Evolutionary conservation across 208 protist genomes (phyloP), one percentile per base, ranked within the genome.

Genomic region (Leishmania amazonensis): DNA sequence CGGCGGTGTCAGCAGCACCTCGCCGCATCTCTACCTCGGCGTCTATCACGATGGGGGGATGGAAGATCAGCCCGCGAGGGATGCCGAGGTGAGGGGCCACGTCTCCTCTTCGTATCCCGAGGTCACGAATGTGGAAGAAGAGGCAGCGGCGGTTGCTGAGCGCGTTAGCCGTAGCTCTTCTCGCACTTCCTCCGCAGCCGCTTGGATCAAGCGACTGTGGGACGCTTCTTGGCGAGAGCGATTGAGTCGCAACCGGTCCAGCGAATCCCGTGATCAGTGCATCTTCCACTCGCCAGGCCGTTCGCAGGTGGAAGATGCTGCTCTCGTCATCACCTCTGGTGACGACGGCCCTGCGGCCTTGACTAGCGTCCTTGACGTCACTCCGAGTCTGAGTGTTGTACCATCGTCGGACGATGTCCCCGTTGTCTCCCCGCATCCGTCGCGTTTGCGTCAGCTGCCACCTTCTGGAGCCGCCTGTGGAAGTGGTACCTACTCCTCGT

Each of bases 141-240:
- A 53, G 24, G 73, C 73, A 4, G 51, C 21, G 31, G 73, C 51
- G 31, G 73, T 64, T 19, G 2, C 3, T 35, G 73, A 64, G 3
- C 31, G 40, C 47, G 17, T 9, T 24, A 11, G 17, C 51, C 38
- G 57, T 31, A 15, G 28, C 75, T 1, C 35, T 42, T 76, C 57
- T 21, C 70, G 60, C 58, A 24, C 54, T 19, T 78, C 75, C 38
- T 64, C 76, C 19, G 72, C 81, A 19, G 54, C 28, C 57, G 17
- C 60, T 73, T 85, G 81, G 81, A 78, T 85, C 21, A 62, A 57
- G 31, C 76, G 77, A 24, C 31, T 85, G 5, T 54, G 81, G 38
- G 81, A 72, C n/a, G 62, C 79, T 38, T 38, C 81, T 0, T 75
- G 81, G 2, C 77, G 76, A 24, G 62, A 81, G 51, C 76, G 77